A percentile compares a stretch with the other conserved stretches of the same genome.
Conservation (phyloP, 108 stramenopile species). For the Mayamaea pseudoterrestris region DNA sequence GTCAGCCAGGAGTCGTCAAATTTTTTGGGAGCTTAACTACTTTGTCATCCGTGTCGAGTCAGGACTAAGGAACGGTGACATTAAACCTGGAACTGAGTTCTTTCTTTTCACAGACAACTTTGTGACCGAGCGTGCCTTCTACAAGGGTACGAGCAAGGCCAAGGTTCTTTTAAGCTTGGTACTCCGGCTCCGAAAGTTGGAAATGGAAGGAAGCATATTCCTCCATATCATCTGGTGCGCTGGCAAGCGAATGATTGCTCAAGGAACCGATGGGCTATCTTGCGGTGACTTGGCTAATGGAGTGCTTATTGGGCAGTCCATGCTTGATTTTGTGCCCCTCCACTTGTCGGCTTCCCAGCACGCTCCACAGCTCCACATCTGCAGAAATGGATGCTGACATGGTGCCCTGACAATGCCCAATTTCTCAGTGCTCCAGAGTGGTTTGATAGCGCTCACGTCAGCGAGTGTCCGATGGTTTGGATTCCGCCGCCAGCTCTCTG, state of each 20-base stretch:
- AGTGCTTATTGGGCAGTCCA: slow-evolving; percentile 9
- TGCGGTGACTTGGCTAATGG: slow-evolving; percentile 16
- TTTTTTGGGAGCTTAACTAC: slow-evolving; percentile 13
- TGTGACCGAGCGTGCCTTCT: slow-evolving; percentile 18
- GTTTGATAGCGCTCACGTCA: neutral
- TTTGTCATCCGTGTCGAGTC: slow-evolving; percentile 8
- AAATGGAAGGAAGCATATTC: slow-evolving; percentile 3
- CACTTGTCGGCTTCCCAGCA: slow-evolving; percentile 9
- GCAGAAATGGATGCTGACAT: slow-evolving; percentile 6
- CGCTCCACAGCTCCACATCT: no score
- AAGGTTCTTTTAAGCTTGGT: slow-evolving; percentile 16
- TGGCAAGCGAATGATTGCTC: slow-evolving; percentile 27
- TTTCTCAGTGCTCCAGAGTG: neutral
- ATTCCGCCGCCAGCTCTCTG: slow-evolving; percentile 20
- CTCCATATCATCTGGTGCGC: slow-evolving; percentile 18
- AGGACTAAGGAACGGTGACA: neutral
- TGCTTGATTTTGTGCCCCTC: slow-evolving; percentile 18
- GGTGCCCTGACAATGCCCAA: neutral
- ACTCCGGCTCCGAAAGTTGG: slow-evolving; percentile 12
- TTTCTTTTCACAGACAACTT: slow-evolving; percentile 34
- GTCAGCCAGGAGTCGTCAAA: slow-evolving; percentile 5
- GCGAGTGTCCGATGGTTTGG: slow-evolving; percentile 12
- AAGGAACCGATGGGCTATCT: slow-evolving; percentile 25
- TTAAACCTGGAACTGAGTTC: slow-evolving; percentile 12
- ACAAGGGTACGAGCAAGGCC: slow-evolving; percentile 21